Base-by-base conservation (phyloP, 2,329 filamentous ascomycete genomes). In the Trichoderma simmonsii region DNA sequence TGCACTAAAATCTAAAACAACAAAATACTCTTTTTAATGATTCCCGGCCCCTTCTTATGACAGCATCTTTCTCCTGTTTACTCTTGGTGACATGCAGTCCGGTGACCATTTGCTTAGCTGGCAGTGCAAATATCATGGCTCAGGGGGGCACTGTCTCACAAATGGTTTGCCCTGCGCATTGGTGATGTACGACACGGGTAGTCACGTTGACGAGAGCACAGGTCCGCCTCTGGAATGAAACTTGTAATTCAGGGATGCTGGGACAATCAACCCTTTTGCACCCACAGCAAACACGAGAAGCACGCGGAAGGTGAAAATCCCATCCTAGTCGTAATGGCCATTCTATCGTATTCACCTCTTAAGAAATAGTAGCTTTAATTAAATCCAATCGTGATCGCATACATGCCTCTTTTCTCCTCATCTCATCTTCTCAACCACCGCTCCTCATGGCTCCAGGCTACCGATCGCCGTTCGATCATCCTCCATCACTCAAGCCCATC, bases 181-280 rank as follows among this genome's bases (percentile, higher is more conserved):
- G 24, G 15, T 30, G 26, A 39, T n/a, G 60, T n/a, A 51, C 59
- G 32, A 59, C 61, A 28, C 51, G 21, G 30, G 6, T 12, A 39
- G 39, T 61, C 39, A 32, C 67, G n/a, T n/a, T 39, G 7, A 28
- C 30, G 21, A 54, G 24, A 62, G 39, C 30, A 30, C 54, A 21
- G 9, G 11, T 21, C 28, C 9, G n/a, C 51, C 28, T 28, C 28
- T 66, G 69, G 69, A 71, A 71, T 71, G 69, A 26, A 36, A 51
- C 26, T 21, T 11, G 28, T n/a, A 61, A 62, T 61, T 43, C 26
- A 70, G 57, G 39, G 57, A 54, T 28, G 32, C 24, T 24, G 32
- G 9, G 24, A 9, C 5, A 36, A 39, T 48, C 43, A 32, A 34
- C 26, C 8, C 5, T 11, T 26, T 7, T 36, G 8, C 14, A 11